Evolutionary conservation across 306 rosid species (phyloP).

Genomic region (Vigna unguiculata): DNA sequence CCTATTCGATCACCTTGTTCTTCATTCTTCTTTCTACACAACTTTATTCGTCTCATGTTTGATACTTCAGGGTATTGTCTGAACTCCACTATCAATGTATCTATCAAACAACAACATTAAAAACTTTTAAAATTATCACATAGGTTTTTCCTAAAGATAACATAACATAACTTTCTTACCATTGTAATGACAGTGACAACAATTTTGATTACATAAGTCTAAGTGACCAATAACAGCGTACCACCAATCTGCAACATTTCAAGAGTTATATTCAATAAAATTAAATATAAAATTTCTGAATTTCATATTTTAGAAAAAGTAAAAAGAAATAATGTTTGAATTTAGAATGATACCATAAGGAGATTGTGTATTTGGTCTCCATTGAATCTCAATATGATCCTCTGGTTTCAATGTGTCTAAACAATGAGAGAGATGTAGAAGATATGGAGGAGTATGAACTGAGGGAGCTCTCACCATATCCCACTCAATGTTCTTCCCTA

Average conservation of each 20-base stretch:
- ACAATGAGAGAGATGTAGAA: slow-evolving; percentile 61
- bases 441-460: slow-evolving; percentile 54
- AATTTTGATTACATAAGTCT: slow-evolving; percentile 48
- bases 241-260: slow-evolving; percentile 65
- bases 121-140: too few species aligned
- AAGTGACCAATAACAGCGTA: slow-evolving; percentile 65
- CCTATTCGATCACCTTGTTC: slow-evolving; percentile 61
- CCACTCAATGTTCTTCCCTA: slow-evolving; percentile 63
- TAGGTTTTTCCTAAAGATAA: too few species aligned
- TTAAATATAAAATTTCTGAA: too few species aligned
- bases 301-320: too few species aligned
- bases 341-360: slow-evolving; percentile 57
- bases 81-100: slow-evolving; percentile 44
- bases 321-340: too few species aligned
- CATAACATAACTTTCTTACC: slow-evolving; percentile 48
- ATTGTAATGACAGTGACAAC: slow-evolving; percentile 54
- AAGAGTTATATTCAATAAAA: too few species aligned
- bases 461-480: slow-evolving; percentile 68
- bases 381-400: slow-evolving; percentile 80
- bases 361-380: slow-evolving; percentile 57
- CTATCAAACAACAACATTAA: background rate
- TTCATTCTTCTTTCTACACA: slow-evolving; percentile 46
- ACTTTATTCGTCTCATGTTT: slow-evolving; percentile 54
- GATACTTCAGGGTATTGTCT: slow-evolving; percentile 60
- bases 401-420: slow-evolving; percentile 61